Base-by-base conservation (phyloP, 1,284 basidiomycete species). In the Moesziomyces sp. region DNA sequence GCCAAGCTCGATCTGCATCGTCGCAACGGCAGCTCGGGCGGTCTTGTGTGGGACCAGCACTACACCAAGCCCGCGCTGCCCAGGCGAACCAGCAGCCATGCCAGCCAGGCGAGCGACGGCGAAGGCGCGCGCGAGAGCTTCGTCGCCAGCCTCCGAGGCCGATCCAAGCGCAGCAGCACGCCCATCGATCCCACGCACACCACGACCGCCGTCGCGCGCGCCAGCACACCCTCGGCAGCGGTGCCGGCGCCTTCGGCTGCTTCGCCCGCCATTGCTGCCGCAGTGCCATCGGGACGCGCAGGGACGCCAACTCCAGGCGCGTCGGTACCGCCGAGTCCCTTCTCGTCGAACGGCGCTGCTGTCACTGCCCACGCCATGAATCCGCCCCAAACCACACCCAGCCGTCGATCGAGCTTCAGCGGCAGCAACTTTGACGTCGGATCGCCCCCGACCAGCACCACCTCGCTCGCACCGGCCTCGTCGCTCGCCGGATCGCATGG, bases 341-440 rank as follows among this genome's bases (percentile, higher is more conserved):
- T 74, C 21, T 66, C 71, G 5, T 43, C 59, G 26, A 59, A 67
- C 51, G 65, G 64, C 51, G 53, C 74, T 26, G 62, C 58, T 13
- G 70, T 60, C 16, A 48, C 61, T 11, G 40, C 68, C 7, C 71
- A 77, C 38, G 71, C 77, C 16, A 81, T 81, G 79, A 79, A 79
- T 53, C 79, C 79, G 28, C 79, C 79, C 24, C 79, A 80, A 38
- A 65, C 56, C 2, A 81, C 79, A 14, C 79, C 79, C 21, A 74
- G 70, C 24, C 71, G 79, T 13, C 58, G 79, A 46, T 81, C 79
- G 6, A 81, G 79, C 61, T 81, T 81, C 68, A 81, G 79, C 52
- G 79, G 79, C 9, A 77, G 74, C 57, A 77, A 78, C 44, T 65
- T 76, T 21, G 79, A 79, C 30, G 65, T 73, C 2, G 67, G 69